Evolutionary conservation across 257 asterid genomes (phyloP).

Genomic region (Mentha longifolia): DNA sequence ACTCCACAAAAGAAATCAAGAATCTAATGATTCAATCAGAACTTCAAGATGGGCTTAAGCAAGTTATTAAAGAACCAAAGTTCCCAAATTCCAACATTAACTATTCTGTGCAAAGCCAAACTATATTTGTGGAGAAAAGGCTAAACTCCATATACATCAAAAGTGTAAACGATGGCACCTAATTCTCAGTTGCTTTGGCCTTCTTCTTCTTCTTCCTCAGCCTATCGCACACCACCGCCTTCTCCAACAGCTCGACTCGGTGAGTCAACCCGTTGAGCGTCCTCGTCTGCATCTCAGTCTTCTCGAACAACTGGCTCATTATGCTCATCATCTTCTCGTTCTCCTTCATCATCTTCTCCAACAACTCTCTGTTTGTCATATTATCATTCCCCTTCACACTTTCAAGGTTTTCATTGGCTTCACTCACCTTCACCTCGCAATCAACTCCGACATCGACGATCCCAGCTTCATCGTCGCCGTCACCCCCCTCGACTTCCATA

Average conservation of each 20-base stretch:
- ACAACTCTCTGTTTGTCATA: constrained; percentile 38
- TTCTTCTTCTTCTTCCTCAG: constrained; percentile 57
- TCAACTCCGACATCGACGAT: constrained; percentile 37
- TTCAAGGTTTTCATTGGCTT: not conserved
- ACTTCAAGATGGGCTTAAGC: too few species aligned
- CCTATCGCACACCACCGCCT: constrained; percentile 59
- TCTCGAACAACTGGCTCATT: constrained; percentile 60
- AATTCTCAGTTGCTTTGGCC: constrained; percentile 35
- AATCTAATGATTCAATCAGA: too few species aligned
- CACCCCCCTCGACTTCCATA: constrained; percentile 9
- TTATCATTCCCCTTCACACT: constrained; percentile 11
- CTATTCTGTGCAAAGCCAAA: too few species aligned
- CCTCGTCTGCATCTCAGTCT: constrained; percentile 49
- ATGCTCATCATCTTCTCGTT: constrained; percentile 66
- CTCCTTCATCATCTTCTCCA: constrained; percentile 62
- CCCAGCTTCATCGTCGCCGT: constrained; percentile 19
- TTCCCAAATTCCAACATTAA: too few species aligned
- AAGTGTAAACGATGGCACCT: not conserved
- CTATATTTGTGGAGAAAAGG: too few species aligned
- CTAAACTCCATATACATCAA: too few species aligned
- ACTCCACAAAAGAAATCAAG: too few species aligned
- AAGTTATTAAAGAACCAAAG: too few species aligned
- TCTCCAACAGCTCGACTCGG: constrained; percentile 69
- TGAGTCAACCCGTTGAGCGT: constrained; percentile 47
- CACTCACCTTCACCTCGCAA: constrained; percentile 37